phyloP scores from a whole-genome alignment of 495 filamentous ascomycete genomes.

The Achaetomiella virescens region DNA sequence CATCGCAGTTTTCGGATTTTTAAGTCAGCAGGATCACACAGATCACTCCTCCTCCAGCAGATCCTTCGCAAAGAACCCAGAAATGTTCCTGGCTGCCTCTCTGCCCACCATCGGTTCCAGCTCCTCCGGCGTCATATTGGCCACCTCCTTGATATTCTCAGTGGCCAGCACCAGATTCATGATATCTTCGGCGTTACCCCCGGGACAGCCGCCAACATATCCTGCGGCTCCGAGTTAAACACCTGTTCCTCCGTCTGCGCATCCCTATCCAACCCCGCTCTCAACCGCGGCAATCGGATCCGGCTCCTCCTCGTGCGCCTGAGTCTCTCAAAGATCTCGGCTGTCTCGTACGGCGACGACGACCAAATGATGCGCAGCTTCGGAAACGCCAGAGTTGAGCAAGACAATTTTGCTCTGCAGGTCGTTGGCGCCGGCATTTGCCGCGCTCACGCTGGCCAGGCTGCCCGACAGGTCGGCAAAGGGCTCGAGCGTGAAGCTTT shows the following conservation, averaged over 20 bases:
- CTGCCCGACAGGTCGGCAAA: conserved; percentile 76
- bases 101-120: conserved; percentile 67
- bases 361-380: conserved; percentile 89
- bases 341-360: conserved; percentile 87
- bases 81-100: conserved; percentile 72
- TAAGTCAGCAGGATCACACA: not conserved
- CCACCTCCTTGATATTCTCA: conserved; percentile 72
- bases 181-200: conserved; percentile 74
- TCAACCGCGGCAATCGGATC: conserved; percentile 83
- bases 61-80: conserved; percentile 79
- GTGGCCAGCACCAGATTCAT: conserved; percentile 63
- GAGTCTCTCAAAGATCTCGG: conserved; percentile 89
- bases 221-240: conserved; percentile 61
- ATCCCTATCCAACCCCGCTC: conserved; percentile 67
- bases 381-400: conserved; percentile 87
- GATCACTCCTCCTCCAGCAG: conserved; percentile 44
- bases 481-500: conserved; percentile 91
- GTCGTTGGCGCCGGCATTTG: conserved; percentile 56
- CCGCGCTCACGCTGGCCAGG: conserved; percentile 45
- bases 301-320: conserved; percentile 80
- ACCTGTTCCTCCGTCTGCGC: conserved; percentile 49
- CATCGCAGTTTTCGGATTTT: too few relatives aligned
- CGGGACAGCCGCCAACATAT: conserved; percentile 82
- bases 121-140: conserved; percentile 76
- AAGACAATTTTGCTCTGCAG: conserved; percentile 89